Percentiles rank a stretch among this genome's conserved stretches.
Conservation (phyloP, 768 basidiomycete species). For the Clathrus columnatus region DNA sequence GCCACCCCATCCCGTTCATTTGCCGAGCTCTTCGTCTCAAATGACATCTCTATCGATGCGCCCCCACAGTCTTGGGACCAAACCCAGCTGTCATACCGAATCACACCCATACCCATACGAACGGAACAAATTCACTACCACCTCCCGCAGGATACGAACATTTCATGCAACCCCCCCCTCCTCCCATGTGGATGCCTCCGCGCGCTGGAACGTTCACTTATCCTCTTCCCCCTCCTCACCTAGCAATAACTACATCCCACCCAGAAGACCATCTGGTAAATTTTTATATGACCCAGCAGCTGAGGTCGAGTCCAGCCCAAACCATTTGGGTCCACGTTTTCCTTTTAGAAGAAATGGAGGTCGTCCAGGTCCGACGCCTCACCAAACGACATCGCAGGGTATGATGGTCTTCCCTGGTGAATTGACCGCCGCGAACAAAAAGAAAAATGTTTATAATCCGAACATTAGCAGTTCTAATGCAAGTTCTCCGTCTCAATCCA, state of each 20-base stretch:
- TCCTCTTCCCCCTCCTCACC: background rate
- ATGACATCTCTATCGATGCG: slow-evolving; percentile 26
- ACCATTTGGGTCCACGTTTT: background rate
- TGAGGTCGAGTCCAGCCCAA: background rate
- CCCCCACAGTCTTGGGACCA: slow-evolving; percentile 21
- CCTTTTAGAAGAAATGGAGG: background rate
- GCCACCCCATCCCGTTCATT: slow-evolving; percentile 8
- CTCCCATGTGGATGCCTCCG: slow-evolving; percentile 24
- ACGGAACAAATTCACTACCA: slow-evolving; percentile 19
- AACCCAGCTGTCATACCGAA: background rate
- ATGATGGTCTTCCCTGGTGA: background rate
- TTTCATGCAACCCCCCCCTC: slow-evolving; percentile 19
- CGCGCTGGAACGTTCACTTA: background rate
- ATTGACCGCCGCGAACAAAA: background rate
- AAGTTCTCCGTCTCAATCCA: background rate
- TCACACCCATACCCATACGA: slow-evolving; percentile 23
- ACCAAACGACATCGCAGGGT: background rate
- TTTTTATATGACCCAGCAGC: background rate
- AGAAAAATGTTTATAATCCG: background rate
- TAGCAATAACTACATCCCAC: background rate
- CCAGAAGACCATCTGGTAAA: background rate
- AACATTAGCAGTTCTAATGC: background rate
- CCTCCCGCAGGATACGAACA: slow-evolving; percentile 12
- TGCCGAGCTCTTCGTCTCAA: slow-evolving; percentile 27
- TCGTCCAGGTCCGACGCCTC: background rate